phyloP scores from a whole-genome alignment of 768 basidiomycete species.

The Agrocybe pediades region DNA sequence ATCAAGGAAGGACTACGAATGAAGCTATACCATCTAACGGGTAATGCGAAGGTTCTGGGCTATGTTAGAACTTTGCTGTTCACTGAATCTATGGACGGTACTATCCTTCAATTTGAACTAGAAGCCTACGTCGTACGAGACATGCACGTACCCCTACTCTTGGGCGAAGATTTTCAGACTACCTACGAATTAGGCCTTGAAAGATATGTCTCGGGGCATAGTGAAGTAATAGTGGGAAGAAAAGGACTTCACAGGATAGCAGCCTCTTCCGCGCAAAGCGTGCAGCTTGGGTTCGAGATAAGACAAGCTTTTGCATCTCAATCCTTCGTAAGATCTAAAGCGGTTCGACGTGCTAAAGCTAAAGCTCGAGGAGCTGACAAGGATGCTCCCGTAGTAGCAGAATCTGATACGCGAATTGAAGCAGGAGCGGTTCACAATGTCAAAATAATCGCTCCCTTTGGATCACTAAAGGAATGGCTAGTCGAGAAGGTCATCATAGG shows the following conservation, averaged over 20 bases:
- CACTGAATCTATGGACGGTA: not conserved
- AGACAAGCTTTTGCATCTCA: conserved; percentile 4
- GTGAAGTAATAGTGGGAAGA: conserved; percentile 7
- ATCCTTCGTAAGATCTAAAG: conserved; percentile 7
- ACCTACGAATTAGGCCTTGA: conserved; percentile 9
- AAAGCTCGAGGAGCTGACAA: too few species aligned
- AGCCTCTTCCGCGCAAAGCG: not conserved
- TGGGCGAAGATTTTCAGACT: conserved; percentile 16
- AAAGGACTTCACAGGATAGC: conserved; percentile 1
- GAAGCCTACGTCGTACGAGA: conserved; percentile 25
- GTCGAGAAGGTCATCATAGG: too few species aligned
- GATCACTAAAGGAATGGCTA: too few species aligned
- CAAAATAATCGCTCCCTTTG: too few species aligned
- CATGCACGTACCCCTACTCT: conserved; percentile 20
- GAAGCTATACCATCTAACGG: too few species aligned
- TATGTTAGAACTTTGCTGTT: conserved; percentile 13
- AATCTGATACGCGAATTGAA: too few species aligned
- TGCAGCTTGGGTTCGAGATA: conserved; percentile 19
- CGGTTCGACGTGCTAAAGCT: not conserved
- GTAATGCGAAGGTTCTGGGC: conserved; percentile 5
- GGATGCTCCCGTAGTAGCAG: too few species aligned
- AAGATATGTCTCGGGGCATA: conserved; percentile 5
- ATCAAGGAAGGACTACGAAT: conserved; percentile 17
- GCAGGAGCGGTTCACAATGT: too few species aligned
- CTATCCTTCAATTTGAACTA: conserved; percentile 14